A percentile compares a stretch with the other conserved stretches of the same genome.
phyloP scores from a whole-genome alignment of 495 filamentous ascomycete genomes.

The Penicillium tannophilum region DNA sequence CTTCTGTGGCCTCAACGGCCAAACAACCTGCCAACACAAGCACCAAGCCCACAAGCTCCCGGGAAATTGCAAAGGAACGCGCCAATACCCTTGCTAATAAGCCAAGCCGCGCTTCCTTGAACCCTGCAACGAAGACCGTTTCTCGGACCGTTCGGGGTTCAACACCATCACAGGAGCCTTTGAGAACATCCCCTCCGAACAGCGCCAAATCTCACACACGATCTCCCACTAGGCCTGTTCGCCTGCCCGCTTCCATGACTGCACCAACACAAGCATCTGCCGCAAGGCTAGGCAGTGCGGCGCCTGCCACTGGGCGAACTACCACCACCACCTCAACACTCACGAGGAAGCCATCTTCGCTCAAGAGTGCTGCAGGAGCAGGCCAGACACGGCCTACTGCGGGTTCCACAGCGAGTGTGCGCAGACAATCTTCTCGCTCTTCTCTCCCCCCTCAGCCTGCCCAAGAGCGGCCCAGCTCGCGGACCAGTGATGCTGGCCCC shows the following conservation, averaged over 20 bases:
- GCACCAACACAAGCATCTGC: slow-evolving; percentile 64
- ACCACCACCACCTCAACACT: slow-evolving; percentile 39
- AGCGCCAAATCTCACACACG: slow-evolving; percentile 59
- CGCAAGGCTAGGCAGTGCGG: slow-evolving; percentile 51
- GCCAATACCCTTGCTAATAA: slow-evolving; percentile 32
- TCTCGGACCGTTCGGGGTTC: slow-evolving; percentile 34
- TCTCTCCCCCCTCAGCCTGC: slow-evolving; percentile 38
- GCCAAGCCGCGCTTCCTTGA: slow-evolving; percentile 37
- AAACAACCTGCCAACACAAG: slow-evolving; percentile 24
- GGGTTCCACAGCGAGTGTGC: slow-evolving; percentile 26
- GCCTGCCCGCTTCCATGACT: slow-evolving; percentile 61
- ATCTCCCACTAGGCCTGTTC: slow-evolving; percentile 66
- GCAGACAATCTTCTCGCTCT: slow-evolving; percentile 43
- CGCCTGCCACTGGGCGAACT: slow-evolving; percentile 47
- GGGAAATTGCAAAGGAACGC: slow-evolving; percentile 34
- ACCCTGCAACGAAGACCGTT: slow-evolving; percentile 29
- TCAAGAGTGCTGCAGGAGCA: slow-evolving; percentile 31
- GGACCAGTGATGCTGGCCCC: slow-evolving; percentile 39
- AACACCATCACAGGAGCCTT: slow-evolving; percentile 34
- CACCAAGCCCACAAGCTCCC: slow-evolving; percentile 20
- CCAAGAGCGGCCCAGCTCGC: slow-evolving; percentile 44
- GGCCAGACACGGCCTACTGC: slow-evolving; percentile 26
- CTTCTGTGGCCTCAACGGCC: slow-evolving; percentile 25
- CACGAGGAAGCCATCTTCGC: slow-evolving; percentile 46
- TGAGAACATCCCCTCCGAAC: slow-evolving; percentile 28